These are phyloP conservation scores for Wickerhamomyces mucosus DNA, from an alignment of 805 yeast genomes.

Conservation along the genomic window DNA sequence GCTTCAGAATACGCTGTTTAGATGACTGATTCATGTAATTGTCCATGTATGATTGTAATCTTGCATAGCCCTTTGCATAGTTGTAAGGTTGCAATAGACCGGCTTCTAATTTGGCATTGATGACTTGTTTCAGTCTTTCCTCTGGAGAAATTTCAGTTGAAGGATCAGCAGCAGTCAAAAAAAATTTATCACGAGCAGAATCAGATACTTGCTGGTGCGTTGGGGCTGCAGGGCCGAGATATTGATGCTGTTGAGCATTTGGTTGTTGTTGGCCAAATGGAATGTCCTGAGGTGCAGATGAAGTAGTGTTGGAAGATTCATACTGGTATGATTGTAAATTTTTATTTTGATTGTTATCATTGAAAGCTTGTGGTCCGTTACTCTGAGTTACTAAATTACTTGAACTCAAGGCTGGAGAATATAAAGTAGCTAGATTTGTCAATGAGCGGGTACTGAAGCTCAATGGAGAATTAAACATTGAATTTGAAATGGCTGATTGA, in stretches of 20 bases:
- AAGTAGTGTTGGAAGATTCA: too few species aligned
- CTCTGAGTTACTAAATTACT: conserved; percentile 7
- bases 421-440: conserved; percentile 15
- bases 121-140: conserved; percentile 85
- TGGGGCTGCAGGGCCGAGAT: conserved; percentile 5
- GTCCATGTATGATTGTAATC: conserved; percentile 87
- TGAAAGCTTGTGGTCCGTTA: too few species aligned
- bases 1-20: conserved; percentile 76
- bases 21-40: conserved; percentile 80
- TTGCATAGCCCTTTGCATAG: conserved; percentile 87
- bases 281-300: background rate
- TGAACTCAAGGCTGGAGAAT: conserved; percentile 15
- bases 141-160: conserved; percentile 91
- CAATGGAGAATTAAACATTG: conserved; percentile 6
- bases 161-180: conserved; percentile 95
- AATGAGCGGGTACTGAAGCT: conserved; percentile 10
- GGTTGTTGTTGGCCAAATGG: conserved; percentile 6
- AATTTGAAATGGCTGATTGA: conserved; percentile 2
- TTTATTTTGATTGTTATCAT: too few species aligned
- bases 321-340: too few species aligned
- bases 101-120: conserved; percentile 89
- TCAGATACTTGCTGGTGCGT: conserved; percentile 28
- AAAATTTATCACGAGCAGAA: conserved; percentile 86
- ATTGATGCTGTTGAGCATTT: conserved; percentile 6
- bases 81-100: conserved; percentile 88